Percentiles rank a stretch among this genome's conserved stretches.
Evolutionary conservation across 208 protist genomes (phyloP).

Genomic region (Trypanosoma congolense): DNA sequence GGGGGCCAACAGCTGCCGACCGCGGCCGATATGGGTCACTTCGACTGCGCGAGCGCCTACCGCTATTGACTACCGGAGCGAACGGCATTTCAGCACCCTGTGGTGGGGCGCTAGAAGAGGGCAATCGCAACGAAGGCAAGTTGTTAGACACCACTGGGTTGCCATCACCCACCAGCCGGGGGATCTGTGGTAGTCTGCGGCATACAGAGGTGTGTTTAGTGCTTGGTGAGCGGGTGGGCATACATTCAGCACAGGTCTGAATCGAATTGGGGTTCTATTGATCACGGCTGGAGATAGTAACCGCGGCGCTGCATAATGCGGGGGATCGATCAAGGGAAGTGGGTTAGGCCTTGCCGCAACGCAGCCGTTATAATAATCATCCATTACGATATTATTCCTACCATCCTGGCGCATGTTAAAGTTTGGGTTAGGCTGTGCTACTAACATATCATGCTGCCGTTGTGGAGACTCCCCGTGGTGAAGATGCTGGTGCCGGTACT

Average conservation of each 20-base stretch:
- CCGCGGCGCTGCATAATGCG: not conserved
- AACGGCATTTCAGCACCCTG: not conserved
- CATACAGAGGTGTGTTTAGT: not conserved
- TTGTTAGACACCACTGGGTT: not conserved
- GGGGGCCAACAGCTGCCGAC: not conserved
- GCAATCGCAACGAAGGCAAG: not conserved
- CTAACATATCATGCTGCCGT: too few relatives aligned
- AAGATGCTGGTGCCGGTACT: not conserved
- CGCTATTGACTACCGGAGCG: conserved; percentile 12
- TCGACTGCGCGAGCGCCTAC: conserved; percentile 1
- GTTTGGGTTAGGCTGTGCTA: too few relatives aligned
- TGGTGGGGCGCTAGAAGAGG: not conserved
- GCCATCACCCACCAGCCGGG: not conserved
- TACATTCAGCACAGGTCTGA: not conserved
- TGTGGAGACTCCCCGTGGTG: not conserved
- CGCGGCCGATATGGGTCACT: conserved; percentile 3
- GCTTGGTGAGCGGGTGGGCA: not conserved
- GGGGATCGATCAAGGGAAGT: conserved; percentile 9
- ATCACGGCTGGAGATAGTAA: not conserved
- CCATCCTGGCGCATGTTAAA: too few relatives aligned
- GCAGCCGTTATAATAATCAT: not conserved
- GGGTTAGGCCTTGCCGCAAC: not conserved
- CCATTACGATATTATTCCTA: too few relatives aligned
- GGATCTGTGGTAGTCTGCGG: not conserved
- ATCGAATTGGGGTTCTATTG: conserved; percentile 6